phyloP scores from a whole-genome alignment of 1,284 basidiomycete species.

The Ceratobasidium sp. region DNA sequence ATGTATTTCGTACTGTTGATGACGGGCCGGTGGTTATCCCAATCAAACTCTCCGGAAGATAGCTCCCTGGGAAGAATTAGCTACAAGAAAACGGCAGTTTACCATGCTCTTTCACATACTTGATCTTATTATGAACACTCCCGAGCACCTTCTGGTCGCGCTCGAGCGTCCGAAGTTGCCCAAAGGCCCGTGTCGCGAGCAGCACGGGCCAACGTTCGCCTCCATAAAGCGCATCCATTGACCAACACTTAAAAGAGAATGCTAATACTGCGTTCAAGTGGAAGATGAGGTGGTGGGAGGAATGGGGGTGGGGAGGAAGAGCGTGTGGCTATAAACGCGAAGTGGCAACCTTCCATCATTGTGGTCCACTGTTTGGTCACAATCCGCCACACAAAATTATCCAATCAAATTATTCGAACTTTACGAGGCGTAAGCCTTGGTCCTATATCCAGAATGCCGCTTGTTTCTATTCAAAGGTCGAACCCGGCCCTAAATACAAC shows the following conservation, averaged over 20 bases:
- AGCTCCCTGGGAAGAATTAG: background rate
- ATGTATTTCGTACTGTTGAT: background rate
- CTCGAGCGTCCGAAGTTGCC: background rate
- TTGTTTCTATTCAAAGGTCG: no score
- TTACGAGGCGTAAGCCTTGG: no score
- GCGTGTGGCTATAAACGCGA: background rate
- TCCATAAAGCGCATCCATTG: background rate
- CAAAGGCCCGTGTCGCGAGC: background rate
- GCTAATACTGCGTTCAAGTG: background rate
- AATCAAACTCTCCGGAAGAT: background rate
- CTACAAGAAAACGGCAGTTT: background rate
- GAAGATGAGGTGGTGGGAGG: background rate
- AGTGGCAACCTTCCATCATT: background rate
- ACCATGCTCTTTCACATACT: background rate
- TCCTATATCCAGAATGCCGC: no score
- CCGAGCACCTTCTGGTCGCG: conserved; percentile 21
- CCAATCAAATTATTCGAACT: background rate
- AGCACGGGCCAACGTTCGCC: conserved; percentile 22
- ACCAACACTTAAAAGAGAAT: background rate
- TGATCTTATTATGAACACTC: conserved; percentile 10
- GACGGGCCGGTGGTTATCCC: conserved; percentile 2
- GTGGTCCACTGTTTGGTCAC: background rate
- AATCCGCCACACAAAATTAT: background rate
- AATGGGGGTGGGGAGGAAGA: background rate
- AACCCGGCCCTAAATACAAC: no score